Evolutionary conservation across 2,329 filamentous ascomycete species (phyloP).

Genomic region (Balansia obtecta): DNA sequence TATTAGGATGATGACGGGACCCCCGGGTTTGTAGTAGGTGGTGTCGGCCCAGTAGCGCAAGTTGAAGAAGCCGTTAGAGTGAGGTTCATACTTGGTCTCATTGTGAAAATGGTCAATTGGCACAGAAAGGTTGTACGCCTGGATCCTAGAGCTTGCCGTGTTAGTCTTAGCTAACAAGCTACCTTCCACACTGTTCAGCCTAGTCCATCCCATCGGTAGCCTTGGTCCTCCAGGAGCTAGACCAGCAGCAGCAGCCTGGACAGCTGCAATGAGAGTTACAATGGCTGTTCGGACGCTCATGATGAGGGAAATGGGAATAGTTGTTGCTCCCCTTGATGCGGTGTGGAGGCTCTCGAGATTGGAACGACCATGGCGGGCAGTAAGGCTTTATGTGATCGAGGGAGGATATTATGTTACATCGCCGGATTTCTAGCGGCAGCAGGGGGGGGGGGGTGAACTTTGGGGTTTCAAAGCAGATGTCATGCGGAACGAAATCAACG

Average conservation of each 20-base stretch:
- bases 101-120: conserved; percentile 77
- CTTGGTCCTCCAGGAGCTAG: not conserved
- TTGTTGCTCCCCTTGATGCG: not conserved
- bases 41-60: conserved; percentile 79
- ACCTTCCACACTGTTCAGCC: not conserved
- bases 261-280: not conserved
- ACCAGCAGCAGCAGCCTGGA: not conserved
- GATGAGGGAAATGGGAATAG: not conserved
- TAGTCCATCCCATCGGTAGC: too few species aligned
- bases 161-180: too few species aligned
- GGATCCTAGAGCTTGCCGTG: conserved; percentile 5
- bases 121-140: conserved; percentile 25
- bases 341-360: too few species aligned
- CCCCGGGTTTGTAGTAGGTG: conserved; percentile 60
- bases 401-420: too few species aligned
- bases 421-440: too few species aligned
- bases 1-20: conserved; percentile 68
- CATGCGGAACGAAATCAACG: too few species aligned
- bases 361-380: too few species aligned
- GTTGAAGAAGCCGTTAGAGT: conserved; percentile 53
- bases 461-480: too few species aligned
- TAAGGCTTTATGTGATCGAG: too few species aligned
- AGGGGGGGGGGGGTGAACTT: too few species aligned
- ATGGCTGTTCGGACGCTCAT: not conserved
- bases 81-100: conserved; percentile 64